A percentile compares a stretch with the other conserved stretches of the same genome.
Evolutionary conservation across 2,329 filamentous ascomycete species (phyloP).

Genomic region (Plectosphaerella cucumerina): DNA sequence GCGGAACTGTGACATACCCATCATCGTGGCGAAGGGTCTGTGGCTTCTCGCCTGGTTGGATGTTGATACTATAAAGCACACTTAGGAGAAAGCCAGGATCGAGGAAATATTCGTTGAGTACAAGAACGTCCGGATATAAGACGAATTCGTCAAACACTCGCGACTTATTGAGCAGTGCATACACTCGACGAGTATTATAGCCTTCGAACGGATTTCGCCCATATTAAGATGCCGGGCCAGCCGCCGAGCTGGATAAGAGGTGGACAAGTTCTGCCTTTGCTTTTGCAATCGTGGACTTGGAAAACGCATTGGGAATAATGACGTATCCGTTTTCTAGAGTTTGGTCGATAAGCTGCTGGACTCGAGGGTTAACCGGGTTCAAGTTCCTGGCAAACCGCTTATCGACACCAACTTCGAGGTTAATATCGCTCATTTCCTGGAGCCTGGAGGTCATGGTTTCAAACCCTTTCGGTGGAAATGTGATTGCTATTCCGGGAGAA

Average conservation of each 20-base stretch:
- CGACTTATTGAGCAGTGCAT: constrained; percentile 32
- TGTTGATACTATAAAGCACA: constrained; percentile 31
- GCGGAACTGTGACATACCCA: constrained; percentile 21
- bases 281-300: constrained; percentile 22
- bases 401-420: background rate
- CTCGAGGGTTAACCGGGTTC: background rate
- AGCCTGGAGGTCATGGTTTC: background rate
- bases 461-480: background rate
- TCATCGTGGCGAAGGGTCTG: constrained; percentile 31
- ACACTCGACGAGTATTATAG: constrained; percentile 29
- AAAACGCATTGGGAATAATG: constrained; percentile 25
- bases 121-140: constrained; percentile 26
- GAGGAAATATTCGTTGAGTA: constrained; percentile 34
- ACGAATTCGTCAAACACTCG: constrained; percentile 31
- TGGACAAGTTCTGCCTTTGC: constrained; percentile 17
- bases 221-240: too few relatives aligned
- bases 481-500: background rate
- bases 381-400: background rate
- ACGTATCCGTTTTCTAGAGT: constrained; percentile 25
- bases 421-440: background rate
- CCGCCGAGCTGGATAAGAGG: constrained; percentile 10
- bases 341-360: constrained; percentile 12
- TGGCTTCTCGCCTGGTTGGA: constrained; percentile 30
- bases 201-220: constrained; percentile 34
- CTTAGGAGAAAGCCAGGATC: constrained; percentile 28